Conservation (phyloP, 1,284 basidiomycete genomes). For the Cutaneotrichosporon sp. region DNA sequence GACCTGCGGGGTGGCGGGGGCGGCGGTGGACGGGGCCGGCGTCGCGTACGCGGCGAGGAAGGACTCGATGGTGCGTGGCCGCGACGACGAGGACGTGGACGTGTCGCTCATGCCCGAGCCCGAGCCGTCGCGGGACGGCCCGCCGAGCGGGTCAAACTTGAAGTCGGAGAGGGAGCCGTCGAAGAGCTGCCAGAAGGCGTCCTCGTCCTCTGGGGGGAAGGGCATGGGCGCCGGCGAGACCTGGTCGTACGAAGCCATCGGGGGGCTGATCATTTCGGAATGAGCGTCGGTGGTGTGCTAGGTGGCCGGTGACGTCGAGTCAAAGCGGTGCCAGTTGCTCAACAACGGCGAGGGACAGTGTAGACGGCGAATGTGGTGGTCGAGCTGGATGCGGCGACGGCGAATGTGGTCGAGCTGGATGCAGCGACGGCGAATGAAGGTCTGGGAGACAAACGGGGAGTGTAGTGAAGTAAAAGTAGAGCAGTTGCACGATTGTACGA, state of each 20-base stretch:
- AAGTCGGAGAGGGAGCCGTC: constrained; percentile 45
- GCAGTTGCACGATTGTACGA: constrained; percentile 1
- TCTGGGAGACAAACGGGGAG: not conserved
- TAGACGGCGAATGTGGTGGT: constrained; percentile 1
- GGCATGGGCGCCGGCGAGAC: not conserved
- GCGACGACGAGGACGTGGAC: constrained; percentile 12
- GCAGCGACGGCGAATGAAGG: constrained; percentile 1
- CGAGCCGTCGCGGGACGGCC: constrained; percentile 11
- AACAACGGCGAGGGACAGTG: not conserved
- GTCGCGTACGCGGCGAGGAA: constrained; percentile 49
- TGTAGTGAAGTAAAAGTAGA: not conserved
- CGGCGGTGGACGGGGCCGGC: constrained; percentile 13
- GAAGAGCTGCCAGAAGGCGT: constrained; percentile 48
- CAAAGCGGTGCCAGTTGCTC: not conserved
- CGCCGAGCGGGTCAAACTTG: constrained; percentile 9
- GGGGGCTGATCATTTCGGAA: constrained; percentile 2
- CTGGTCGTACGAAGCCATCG: not conserved
- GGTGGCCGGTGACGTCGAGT: not conserved
- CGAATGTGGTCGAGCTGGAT: not conserved
- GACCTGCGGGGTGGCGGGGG: constrained; percentile 22
- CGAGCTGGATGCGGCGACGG: not conserved
- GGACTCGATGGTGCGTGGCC: constrained; percentile 41
- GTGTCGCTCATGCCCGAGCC: constrained; percentile 4
- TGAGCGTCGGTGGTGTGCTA: too few relatives aligned
- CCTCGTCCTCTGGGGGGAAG: constrained; percentile 36